Evolutionary conservation across 73 alveolate genomes (phyloP).

Genomic region (Uronychia binucleata): DNA sequence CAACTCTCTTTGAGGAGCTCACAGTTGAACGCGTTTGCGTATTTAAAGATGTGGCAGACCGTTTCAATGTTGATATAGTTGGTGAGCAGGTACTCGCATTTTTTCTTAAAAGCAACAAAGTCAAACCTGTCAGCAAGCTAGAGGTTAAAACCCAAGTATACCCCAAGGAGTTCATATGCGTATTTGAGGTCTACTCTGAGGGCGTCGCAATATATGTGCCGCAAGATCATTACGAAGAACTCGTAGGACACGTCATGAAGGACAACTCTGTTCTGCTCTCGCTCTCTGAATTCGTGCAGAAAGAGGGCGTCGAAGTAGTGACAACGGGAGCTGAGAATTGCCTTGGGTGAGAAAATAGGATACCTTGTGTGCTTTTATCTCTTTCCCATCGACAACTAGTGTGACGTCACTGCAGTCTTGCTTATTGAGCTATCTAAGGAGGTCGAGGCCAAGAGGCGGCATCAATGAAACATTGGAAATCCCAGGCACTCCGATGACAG

Average conservation of each 20-base stretch:
- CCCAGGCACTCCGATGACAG: not conserved
- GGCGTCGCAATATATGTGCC: slow-evolving; percentile 51
- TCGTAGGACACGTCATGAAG: slow-evolving; percentile 64
- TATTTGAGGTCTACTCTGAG: slow-evolving; percentile 36
- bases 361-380: slow-evolving; percentile 54
- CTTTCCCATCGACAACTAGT: slow-evolving; percentile 59
- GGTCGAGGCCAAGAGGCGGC: slow-evolving; percentile 10
- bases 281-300: slow-evolving; percentile 71
- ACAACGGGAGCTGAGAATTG: slow-evolving; percentile 56
- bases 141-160: slow-evolving; percentile 25
- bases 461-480: not conserved
- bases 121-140: slow-evolving; percentile 70
- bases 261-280: slow-evolving; percentile 54
- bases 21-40: slow-evolving; percentile 70
- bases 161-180: slow-evolving; percentile 57
- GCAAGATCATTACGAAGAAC: slow-evolving; percentile 42
- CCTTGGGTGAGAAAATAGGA: not conserved
- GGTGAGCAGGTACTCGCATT: slow-evolving; percentile 63
- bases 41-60: slow-evolving; percentile 70
- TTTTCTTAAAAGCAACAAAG: slow-evolving; percentile 44
- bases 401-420: slow-evolving; percentile 62
- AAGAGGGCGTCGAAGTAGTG: slow-evolving; percentile 65
- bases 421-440: slow-evolving; percentile 43
- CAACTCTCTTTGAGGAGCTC: slow-evolving; percentile 72
- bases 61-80: slow-evolving; percentile 56